These are phyloP conservation scores for Claviceps pazoutovae DNA, from an alignment of 2,329 filamentous ascomycete species.

Conservation along the genomic window DNA sequence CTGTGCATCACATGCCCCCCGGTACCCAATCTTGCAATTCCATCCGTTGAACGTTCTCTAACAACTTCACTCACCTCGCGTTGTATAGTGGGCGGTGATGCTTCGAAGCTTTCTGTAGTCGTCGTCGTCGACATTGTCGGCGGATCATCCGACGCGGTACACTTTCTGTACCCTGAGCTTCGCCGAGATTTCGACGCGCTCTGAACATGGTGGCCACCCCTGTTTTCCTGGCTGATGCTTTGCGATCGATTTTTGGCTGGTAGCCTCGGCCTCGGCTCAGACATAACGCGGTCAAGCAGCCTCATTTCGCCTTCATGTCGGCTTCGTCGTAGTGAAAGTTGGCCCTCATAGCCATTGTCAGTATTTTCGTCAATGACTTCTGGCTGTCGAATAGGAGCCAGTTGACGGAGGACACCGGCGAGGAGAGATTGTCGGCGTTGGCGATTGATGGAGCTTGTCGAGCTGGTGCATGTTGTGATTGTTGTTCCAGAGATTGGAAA, in stretches of 20 bases:
- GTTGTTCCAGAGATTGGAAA: constrained; percentile 8
- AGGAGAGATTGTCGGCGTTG: constrained; percentile 4
- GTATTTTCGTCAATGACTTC: background rate
- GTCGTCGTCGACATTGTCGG: constrained; percentile 18
- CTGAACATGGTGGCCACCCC: constrained; percentile 9
- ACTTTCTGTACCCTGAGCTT: constrained; percentile 12
- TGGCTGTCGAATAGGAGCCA: background rate
- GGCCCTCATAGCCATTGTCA: background rate
- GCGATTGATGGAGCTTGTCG: constrained; percentile 6
- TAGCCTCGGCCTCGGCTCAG: constrained; percentile 1
- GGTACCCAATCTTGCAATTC: background rate
- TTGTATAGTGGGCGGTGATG: constrained; percentile 38
- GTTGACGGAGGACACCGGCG: constrained; percentile 4
- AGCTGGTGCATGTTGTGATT: constrained; percentile 12
- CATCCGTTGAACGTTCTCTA: background rate
- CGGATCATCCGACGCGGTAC: constrained; percentile 10
- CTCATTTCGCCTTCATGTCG: background rate
- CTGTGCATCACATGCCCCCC: background rate
- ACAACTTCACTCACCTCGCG: constrained; percentile 36
- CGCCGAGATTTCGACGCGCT: constrained; percentile 11
- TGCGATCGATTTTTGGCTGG: constrained; percentile 8
- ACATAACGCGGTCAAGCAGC: background rate
- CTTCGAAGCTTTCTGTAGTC: constrained; percentile 31
- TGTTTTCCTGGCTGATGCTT: constrained; percentile 10
- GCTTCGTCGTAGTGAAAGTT: background rate